Percentiles rank a stretch among this genome's conserved stretches.
Evolutionary conservation across 1,284 basidiomycete genomes (phyloP).

Genomic region (Bondarzewia mesenterica): DNA sequence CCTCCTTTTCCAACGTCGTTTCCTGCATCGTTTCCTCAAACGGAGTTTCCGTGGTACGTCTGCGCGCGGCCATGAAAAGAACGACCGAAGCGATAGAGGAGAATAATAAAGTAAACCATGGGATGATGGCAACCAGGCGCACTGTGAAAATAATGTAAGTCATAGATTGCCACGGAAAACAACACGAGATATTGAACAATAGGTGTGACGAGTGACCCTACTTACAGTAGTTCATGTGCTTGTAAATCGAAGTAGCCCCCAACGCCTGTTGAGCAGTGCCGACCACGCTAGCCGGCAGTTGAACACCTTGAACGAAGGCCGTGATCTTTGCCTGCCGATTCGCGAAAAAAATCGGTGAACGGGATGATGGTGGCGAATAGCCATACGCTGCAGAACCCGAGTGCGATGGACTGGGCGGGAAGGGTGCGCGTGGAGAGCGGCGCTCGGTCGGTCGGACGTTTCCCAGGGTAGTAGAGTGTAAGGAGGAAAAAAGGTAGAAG

Average conservation of each 20-base stretch:
- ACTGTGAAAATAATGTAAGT: conserved; percentile 23
- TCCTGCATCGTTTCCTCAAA: too few relatives aligned
- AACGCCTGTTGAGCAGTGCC: conserved; percentile 27
- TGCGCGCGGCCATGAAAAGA: conserved; percentile 15
- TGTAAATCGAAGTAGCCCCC: conserved; percentile 40
- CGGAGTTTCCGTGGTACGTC: background rate
- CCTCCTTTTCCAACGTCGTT: too few relatives aligned
- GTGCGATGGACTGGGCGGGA: conserved; percentile 27
- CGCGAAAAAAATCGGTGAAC: conserved; percentile 42
- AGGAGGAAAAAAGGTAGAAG: conserved; percentile 25
- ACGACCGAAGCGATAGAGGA: conserved; percentile 28
- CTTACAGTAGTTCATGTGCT: conserved; percentile 38
- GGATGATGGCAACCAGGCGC: conserved; percentile 35
- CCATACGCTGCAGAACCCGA: conserved; percentile 40
- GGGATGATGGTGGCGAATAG: conserved; percentile 46
- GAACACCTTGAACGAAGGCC: conserved; percentile 30
- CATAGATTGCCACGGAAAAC: background rate
- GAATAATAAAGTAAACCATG: conserved; percentile 43
- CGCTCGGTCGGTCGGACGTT: background rate
- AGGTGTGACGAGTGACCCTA: too few relatives aligned
- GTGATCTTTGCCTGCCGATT: conserved; percentile 37
- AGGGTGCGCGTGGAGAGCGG: conserved; percentile 19
- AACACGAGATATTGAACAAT: background rate
- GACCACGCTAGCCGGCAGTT: conserved; percentile 32
- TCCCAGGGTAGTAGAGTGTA: conserved; percentile 7